Evolutionary conservation across 352 stramenopile species (phyloP), one percentile per base, ranked within the genome.

Genomic region (Globisporangium echinulatum): DNA sequence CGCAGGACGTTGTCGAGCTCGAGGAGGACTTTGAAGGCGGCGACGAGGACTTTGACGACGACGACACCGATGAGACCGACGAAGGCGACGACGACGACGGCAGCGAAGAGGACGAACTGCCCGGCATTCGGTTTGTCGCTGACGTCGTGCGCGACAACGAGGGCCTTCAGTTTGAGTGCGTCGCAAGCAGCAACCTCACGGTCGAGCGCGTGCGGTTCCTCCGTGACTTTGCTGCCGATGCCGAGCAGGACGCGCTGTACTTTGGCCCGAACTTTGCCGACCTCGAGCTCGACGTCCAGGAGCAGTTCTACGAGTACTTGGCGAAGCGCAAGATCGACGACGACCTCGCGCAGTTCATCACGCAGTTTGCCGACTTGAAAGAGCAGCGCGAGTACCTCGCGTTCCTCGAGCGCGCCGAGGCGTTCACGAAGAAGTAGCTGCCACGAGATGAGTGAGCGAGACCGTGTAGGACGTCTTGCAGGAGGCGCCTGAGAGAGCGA

Each of bases 331-430:
- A 90, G 68, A 80, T 94, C 52, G 80, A 94, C 70, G 82, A 94
- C 72, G 78, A 89, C 37, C 63, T 94, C 49, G 82, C 82, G n/a
- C 75, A 88, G 71, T 92, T 94, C 64, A 91, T 94, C 62, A 82
- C 77, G 60, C 75, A 91, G 68, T 94, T 81, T 60, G 75, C 82
- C 40, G 84, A 94, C 65, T 66, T 91, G 46, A 94, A 94, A 70
- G 82, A 94, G 72, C 84, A 94, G 68, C 79, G 82, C 70, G 80
- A 94, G 70, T 94, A 92, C 63, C 62, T 92, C 58, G 61, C 71
- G 14, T 94, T 94, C 68, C 75, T 94, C 43, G 71, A 94, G 70
- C 71, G 75, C 62, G 59, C 80, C 10, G 68, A 77, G 52, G 71
- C 69, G 63, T 92, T 94, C 53, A 67, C 90, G 70, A 87, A 87